These are phyloP conservation scores for Carex sylvatica DNA, from an alignment of 202 grass and related monocot species.

Conservation along the genomic window DNA sequence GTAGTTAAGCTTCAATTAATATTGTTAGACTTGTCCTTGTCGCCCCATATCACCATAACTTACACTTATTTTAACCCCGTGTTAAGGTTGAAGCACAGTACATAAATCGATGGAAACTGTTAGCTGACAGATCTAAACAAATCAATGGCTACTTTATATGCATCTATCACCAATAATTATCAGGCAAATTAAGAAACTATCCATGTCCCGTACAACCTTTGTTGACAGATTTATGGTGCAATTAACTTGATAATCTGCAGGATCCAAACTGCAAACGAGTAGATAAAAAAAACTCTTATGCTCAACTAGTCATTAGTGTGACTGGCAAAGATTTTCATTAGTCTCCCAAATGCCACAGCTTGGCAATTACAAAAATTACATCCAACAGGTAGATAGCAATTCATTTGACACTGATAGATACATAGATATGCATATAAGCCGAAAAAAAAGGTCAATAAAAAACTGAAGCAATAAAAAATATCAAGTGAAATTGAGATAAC, in stretches of 20 bases:
- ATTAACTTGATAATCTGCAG: background rate
- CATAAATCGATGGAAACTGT: background rate
- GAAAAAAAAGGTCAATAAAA: background rate
- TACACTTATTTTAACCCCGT: background rate
- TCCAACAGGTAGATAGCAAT: conserved; percentile 4
- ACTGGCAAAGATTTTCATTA: conserved; percentile 1
- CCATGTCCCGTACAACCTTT: too few relatives aligned
- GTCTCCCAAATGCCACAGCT: conserved; percentile 16
- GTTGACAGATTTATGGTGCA: too few relatives aligned
- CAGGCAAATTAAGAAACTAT: background rate
- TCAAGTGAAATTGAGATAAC: background rate
- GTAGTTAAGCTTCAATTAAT: background rate
- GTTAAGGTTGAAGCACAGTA: background rate
- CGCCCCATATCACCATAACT: background rate
- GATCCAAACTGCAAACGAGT: background rate
- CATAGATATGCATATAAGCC: conserved; percentile 27
- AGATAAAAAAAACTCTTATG: too few relatives aligned
- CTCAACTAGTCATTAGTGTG: background rate
- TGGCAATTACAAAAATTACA: conserved; percentile 29
- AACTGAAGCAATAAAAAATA: conserved; percentile 10
- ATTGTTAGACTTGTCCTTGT: background rate
- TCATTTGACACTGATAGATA: conserved; percentile 4
- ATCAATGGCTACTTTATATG: background rate
- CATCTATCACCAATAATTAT: background rate
- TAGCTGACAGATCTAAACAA: background rate